Evolutionary conservation across 805 yeast species (phyloP).

Genomic region (Saturnispora zaruensis): DNA sequence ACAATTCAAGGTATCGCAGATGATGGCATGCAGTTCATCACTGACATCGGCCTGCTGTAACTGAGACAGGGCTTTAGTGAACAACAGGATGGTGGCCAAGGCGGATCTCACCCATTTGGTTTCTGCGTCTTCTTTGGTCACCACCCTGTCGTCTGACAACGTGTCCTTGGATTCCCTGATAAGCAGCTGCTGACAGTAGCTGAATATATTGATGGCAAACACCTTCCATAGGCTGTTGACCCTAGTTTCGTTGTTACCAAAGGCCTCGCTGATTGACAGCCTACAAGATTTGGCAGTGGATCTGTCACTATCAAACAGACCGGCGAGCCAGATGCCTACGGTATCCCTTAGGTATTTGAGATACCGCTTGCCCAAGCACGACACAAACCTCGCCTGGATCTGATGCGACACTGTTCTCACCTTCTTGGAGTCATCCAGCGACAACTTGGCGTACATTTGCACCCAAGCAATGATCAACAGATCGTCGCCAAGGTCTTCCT

Average conservation of each 20-base stretch:
- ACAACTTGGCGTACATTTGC: constrained; percentile 72
- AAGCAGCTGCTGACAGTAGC: constrained; percentile 44
- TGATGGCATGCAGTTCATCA: constrained; percentile 18
- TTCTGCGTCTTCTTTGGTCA: constrained; percentile 55
- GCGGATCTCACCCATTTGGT: constrained; percentile 55
- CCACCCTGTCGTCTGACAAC: constrained; percentile 66
- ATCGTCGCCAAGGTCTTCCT: constrained; percentile 37
- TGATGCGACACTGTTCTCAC: constrained; percentile 59
- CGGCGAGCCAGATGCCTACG: constrained; percentile 66
- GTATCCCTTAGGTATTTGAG: constrained; percentile 62
- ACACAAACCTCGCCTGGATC: constrained; percentile 49
- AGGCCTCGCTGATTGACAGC: constrained; percentile 41
- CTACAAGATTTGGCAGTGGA: constrained; percentile 45
- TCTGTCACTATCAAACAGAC: constrained; percentile 62
- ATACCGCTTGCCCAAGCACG: constrained; percentile 43
- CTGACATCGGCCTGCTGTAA: constrained; percentile 7
- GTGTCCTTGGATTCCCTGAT: constrained; percentile 51
- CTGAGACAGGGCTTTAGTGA: constrained; percentile 24
- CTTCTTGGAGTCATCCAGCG: constrained; percentile 59
- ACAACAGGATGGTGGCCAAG: constrained; percentile 40
- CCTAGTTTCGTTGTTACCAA: constrained; percentile 47
- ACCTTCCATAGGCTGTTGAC: constrained; percentile 51
- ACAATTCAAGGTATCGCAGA: constrained; percentile 30
- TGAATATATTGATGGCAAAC: constrained; percentile 48
- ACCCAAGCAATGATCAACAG: constrained; percentile 57